Percentiles rank a stretch among this genome's conserved stretches.
phyloP scores from a whole-genome alignment of 2,329 filamentous ascomycete species.

The Cryoendolithus antarcticus region DNA sequence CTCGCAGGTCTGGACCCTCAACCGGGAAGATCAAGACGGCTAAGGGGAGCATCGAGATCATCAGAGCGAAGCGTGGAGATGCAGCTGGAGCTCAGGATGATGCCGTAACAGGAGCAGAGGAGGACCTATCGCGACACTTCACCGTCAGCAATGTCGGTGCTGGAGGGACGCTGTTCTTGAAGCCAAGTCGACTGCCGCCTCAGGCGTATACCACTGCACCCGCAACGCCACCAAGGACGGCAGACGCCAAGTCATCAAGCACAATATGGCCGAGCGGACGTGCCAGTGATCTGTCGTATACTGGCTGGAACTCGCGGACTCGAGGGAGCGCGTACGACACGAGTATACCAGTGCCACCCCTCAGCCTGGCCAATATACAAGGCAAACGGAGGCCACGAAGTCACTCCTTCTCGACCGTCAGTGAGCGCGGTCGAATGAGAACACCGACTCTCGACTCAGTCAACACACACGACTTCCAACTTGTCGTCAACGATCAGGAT shows the following conservation, averaged over 20 bases:
- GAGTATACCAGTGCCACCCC: conserved; percentile 10
- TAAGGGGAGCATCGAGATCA: conserved; percentile 12
- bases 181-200: conserved; percentile 23
- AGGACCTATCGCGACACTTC: conserved; percentile 26
- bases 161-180: conserved; percentile 36
- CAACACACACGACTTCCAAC: conserved; percentile 13
- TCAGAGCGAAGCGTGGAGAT: conserved; percentile 7
- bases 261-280: conserved; percentile 4
- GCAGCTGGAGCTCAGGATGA: conserved; percentile 1
- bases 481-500: conserved; percentile 14
- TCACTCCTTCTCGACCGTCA: conserved; percentile 62
- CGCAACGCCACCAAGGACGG: conserved; percentile 17
- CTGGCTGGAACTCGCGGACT: neutral
- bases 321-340: conserved; percentile 5
- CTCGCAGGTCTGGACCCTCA: neutral
- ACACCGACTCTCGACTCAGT: conserved; percentile 17
- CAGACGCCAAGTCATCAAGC: conserved; percentile 8
- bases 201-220: conserved; percentile 13
- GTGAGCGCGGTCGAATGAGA: conserved; percentile 47
- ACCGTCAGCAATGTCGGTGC: conserved; percentile 36
- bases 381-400: conserved; percentile 38
- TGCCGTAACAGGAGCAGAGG: conserved; percentile 5
- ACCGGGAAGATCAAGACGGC: conserved; percentile 12
- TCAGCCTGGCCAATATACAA: conserved; percentile 13
- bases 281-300: neutral